Percentiles rank a stretch among this genome's conserved stretches.
phyloP scores from a whole-genome alignment of 257 asterid genomes.

The Gentiana dahurica region DNA sequence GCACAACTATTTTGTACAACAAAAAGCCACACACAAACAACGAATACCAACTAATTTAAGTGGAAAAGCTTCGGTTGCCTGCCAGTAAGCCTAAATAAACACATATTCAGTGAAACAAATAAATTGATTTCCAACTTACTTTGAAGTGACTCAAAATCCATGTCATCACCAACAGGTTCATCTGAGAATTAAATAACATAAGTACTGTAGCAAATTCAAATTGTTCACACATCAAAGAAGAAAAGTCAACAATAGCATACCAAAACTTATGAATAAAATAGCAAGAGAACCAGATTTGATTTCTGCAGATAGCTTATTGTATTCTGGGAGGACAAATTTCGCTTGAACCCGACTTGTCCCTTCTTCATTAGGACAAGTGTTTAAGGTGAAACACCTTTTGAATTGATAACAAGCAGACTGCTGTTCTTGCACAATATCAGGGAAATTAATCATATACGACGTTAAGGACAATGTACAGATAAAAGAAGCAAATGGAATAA shows the following conservation, averaged over 20 bases:
- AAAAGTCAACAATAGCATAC: constrained; percentile 34
- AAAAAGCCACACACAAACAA: too few species aligned
- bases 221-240: constrained; percentile 6
- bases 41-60: too few species aligned
- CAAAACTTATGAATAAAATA: constrained; percentile 72
- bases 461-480: constrained; percentile 10
- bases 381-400: constrained; percentile 54
- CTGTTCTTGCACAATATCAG: constrained; percentile 39
- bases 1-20: too few species aligned
- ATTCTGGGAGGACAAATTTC: constrained; percentile 75
- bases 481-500: constrained; percentile 15
- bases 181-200: constrained; percentile 34
- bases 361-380: constrained; percentile 48
- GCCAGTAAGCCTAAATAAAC: too few species aligned
- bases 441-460: constrained; percentile 3
- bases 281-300: constrained; percentile 69
- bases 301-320: constrained; percentile 63
- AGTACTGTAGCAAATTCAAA: constrained; percentile 7
- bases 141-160: constrained; percentile 39
- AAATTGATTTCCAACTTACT: constrained; percentile 32
- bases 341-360: constrained; percentile 48
- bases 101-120: too few species aligned
- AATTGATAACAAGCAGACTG: constrained; percentile 56
- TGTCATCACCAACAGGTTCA: constrained; percentile 43
- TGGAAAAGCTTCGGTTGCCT: too few species aligned